Conservation (phyloP, 1,284 basidiomycete genomes). For the Sanghuangporus sanghuang region DNA sequence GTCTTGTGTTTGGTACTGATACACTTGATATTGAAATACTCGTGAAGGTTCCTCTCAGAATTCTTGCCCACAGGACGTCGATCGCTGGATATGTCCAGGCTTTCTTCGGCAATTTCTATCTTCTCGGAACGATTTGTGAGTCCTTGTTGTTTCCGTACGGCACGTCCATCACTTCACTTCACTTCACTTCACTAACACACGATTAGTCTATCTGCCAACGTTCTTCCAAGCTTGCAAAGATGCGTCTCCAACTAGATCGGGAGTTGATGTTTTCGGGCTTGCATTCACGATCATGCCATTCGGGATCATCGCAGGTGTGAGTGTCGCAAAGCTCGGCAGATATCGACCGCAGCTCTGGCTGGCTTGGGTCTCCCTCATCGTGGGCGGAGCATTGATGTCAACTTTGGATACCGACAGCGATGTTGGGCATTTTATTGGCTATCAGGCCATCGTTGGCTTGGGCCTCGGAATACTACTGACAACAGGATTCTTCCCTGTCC, state of each 20-base stretch:
- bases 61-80: background rate
- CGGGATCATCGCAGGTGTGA: constrained; percentile 27
- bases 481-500: constrained; percentile 28
- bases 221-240: constrained; percentile 45
- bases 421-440: constrained; percentile 27
- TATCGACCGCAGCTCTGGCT: constrained; percentile 34
- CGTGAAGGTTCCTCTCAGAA: too few species aligned
- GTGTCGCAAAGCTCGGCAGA: constrained; percentile 25
- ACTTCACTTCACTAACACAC: too few species aligned
- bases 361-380: constrained; percentile 34
- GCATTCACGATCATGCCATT: constrained; percentile 28
- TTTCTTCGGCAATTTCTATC: constrained; percentile 19
- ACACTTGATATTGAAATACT: too few species aligned
- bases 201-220: constrained; percentile 29
- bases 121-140: constrained; percentile 20
- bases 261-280: constrained; percentile 35
- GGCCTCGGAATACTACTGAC: constrained; percentile 30
- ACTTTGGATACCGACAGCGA: constrained; percentile 30
- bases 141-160: background rate
- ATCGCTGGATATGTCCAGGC: constrained; percentile 27
- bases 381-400: constrained; percentile 34
- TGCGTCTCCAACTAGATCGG: constrained; percentile 36
- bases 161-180: background rate
- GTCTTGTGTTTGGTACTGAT: too few species aligned
- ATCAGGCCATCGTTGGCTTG: constrained; percentile 28